A percentile compares a stretch with the other conserved stretches of the same genome.
These are phyloP conservation scores for Zelonia costaricensis DNA, from an alignment of 208 protist genomes.

Conservation along the genomic window DNA sequence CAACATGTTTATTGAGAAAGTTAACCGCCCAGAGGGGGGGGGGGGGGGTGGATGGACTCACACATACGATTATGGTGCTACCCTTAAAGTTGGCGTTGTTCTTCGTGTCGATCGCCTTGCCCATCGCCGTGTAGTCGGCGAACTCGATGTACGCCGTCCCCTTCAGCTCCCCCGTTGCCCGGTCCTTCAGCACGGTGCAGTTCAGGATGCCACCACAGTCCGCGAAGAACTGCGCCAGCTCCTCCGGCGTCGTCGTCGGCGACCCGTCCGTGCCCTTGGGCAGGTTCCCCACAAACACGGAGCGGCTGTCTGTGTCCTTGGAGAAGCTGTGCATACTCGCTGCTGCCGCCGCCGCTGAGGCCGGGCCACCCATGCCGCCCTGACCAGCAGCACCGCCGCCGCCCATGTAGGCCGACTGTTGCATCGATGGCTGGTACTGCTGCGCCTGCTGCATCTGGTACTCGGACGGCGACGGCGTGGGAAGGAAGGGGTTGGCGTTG, in stretches of 20 bases:
- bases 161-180: constrained; percentile 75
- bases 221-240: constrained; percentile 78
- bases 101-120: constrained; percentile 82
- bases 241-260: constrained; percentile 72
- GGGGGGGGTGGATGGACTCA: constrained; percentile 25
- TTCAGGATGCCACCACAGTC: constrained; percentile 83
- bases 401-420: constrained; percentile 4
- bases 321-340: constrained; percentile 52
- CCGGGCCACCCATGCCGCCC: not conserved
- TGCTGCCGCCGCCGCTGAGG: constrained; percentile 3
- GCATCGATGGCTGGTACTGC: constrained; percentile 7
- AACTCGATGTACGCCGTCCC: constrained; percentile 90
- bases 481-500: constrained; percentile 19
- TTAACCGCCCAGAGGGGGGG: constrained; percentile 5
- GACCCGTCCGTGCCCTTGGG: constrained; percentile 68
- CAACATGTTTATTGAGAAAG: not conserved
- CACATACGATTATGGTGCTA: constrained; percentile 89
- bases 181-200: constrained; percentile 83
- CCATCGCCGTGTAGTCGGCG: constrained; percentile 73
- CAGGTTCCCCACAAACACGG: constrained; percentile 84
- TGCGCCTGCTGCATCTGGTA: constrained; percentile 15
- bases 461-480: constrained; percentile 14
- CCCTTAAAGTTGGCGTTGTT: constrained; percentile 88
- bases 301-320: constrained; percentile 85
- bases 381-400: not conserved